These are phyloP conservation scores for Podospora pseudopauciseta DNA, from an alignment of 495 filamentous ascomycete species.

Conservation along the genomic window DNA sequence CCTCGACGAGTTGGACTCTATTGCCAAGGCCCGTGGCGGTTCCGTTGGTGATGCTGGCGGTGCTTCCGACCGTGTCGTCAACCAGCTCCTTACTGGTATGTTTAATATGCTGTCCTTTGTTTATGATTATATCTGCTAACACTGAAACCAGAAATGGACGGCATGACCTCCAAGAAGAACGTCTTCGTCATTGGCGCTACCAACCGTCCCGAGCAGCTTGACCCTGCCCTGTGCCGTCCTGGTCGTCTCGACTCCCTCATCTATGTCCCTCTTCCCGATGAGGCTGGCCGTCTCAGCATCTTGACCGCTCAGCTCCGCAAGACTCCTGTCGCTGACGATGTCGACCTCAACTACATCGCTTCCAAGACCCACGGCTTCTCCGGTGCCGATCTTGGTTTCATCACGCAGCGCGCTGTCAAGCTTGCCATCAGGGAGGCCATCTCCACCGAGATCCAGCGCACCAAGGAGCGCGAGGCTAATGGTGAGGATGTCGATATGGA, in stretches of 20 bases:
- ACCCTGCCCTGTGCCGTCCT: conserved; percentile 94
- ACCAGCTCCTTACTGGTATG: conserved; percentile 96
- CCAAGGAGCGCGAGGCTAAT: conserved; percentile 81
- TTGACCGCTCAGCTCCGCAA: conserved; percentile 97
- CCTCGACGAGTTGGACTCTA: conserved; percentile 97
- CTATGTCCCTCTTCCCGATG: conserved; percentile 94
- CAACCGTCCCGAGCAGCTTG: conserved; percentile 96
- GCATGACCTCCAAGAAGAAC: conserved; percentile 99
- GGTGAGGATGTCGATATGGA: conserved; percentile 79
- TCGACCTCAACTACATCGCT: conserved; percentile 87
- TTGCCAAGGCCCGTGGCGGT: conserved; percentile 98
- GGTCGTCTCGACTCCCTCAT: conserved; percentile 98
- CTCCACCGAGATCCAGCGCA: conserved; percentile 76
- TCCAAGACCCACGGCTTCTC: conserved; percentile 98
- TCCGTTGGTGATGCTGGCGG: conserved; percentile 95
- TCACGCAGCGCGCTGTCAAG: conserved; percentile 98
- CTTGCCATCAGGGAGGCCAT: conserved; percentile 99
- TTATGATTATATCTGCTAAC: conserved; percentile 40
- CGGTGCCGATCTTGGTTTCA: conserved; percentile 98
- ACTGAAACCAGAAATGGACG: conserved; percentile 77
- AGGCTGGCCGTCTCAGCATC: conserved; percentile 79
- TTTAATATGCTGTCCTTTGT: conserved; percentile 13
- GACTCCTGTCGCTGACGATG: conserved; percentile 84
- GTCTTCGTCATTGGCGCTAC: conserved; percentile 99
- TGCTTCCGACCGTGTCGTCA: conserved; percentile 98